Evolutionary conservation across 805 yeast species (phyloP).

Genomic region (Yarrowia bubula): DNA sequence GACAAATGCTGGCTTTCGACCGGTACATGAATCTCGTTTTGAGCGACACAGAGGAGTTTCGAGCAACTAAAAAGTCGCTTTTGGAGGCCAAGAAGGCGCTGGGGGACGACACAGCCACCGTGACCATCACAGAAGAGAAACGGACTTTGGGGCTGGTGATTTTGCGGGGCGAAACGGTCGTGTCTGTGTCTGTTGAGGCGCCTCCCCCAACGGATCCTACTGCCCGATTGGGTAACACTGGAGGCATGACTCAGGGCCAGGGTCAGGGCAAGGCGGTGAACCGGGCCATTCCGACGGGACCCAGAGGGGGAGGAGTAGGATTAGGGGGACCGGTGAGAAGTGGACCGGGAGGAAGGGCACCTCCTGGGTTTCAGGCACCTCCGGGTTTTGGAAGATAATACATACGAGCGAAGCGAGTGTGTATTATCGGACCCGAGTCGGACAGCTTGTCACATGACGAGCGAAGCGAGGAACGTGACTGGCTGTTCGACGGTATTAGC

Average conservation of each 20-base stretch:
- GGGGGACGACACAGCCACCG: constrained; percentile 30
- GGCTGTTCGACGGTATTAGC: too few relatives aligned
- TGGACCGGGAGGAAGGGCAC: constrained; percentile 34
- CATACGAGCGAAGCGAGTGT: not conserved
- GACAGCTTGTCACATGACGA: too few relatives aligned
- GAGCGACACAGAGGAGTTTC: constrained; percentile 77
- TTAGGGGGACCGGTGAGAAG: constrained; percentile 36
- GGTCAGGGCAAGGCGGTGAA: constrained; percentile 39
- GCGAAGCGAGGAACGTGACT: too few relatives aligned
- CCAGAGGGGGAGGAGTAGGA: constrained; percentile 37
- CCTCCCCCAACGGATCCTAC: constrained; percentile 50
- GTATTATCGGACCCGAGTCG: not conserved
- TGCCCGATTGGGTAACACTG: constrained; percentile 38
- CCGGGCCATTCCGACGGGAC: constrained; percentile 38
- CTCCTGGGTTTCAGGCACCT: constrained; percentile 35
- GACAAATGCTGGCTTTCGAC: constrained; percentile 84
- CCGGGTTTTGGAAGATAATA: constrained; percentile 40
- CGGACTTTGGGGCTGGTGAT: constrained; percentile 78
- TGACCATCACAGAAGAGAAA: constrained; percentile 53
- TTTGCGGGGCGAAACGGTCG: constrained; percentile 83
- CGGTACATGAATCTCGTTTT: constrained; percentile 83
- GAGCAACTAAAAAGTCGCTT: constrained; percentile 49
- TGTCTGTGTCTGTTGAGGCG: constrained; percentile 69
- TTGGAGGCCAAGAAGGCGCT: constrained; percentile 36
- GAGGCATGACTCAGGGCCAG: constrained; percentile 37